Evolutionary conservation across 129 eudicot genomes (phyloP).

Genomic region (Tanacetum coccineum): DNA sequence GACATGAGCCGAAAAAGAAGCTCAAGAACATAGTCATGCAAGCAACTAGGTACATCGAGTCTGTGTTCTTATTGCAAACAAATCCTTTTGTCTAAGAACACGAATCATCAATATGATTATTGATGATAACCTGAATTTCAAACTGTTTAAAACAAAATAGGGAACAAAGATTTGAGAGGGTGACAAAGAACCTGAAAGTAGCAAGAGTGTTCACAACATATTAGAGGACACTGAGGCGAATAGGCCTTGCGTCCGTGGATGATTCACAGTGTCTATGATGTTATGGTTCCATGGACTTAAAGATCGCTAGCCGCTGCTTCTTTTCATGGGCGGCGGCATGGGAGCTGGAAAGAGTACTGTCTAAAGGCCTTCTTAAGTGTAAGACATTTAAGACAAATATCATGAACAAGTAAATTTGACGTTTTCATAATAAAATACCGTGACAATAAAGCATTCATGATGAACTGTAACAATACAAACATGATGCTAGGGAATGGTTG

Average conservation of each 20-base stretch:
- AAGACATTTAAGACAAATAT: constrained; percentile 16
- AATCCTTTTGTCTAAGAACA: background rate
- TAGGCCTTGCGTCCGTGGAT: constrained; percentile 28
- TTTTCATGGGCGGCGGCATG: constrained; percentile 99
- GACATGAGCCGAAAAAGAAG: constrained; percentile 79
- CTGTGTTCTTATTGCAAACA: background rate
- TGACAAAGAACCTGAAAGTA: constrained; percentile 38
- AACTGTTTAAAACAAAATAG: constrained; percentile 35
- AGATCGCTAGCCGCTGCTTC: constrained; percentile 95
- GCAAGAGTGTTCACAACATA: constrained; percentile 86
- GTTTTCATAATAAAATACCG: too few relatives aligned
- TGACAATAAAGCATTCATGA: too few relatives aligned
- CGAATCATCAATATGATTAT: background rate
- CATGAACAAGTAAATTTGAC: background rate
- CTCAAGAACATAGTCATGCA: constrained; percentile 88
- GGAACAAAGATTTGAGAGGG: constrained; percentile 89
- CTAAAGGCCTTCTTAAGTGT: constrained; percentile 94
- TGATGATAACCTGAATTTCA: background rate
- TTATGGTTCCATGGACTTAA: constrained; percentile 46
- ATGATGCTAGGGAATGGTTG: background rate
- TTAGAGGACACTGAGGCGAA: constrained; percentile 49
- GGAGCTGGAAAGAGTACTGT: constrained; percentile 99
- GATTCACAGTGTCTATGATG: constrained; percentile 34
- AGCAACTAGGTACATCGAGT: constrained; percentile 66
- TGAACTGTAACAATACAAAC: too few relatives aligned